A percentile compares a stretch with the other conserved stretches of the same genome.
Evolutionary conservation across 306 rosid genomes (phyloP).

Genomic region (Lablab purpureus): DNA sequence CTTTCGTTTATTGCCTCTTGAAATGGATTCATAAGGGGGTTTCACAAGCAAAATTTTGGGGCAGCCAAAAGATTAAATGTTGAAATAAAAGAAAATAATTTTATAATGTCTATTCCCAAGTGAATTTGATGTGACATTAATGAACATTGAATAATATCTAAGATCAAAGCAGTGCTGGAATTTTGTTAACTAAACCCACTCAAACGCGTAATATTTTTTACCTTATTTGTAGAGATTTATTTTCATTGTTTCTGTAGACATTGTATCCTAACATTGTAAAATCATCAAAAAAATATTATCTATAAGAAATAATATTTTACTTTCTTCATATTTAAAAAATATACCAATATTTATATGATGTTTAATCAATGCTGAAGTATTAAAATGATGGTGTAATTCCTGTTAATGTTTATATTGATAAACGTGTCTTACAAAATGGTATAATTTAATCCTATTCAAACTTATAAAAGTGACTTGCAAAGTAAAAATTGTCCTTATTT

Average conservation of each 20-base stretch:
- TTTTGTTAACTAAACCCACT: not conserved
- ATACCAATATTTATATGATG: not conserved
- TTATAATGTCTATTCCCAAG: not conserved
- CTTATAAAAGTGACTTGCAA: too few relatives aligned
- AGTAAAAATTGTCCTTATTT: not conserved
- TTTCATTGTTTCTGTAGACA: not conserved
- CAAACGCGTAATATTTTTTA: not conserved
- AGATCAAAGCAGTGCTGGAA: not conserved
- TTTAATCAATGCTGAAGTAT: not conserved
- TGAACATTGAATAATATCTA: not conserved
- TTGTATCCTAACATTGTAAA: not conserved
- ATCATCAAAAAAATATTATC: not conserved
- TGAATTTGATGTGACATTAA: conserved; percentile 25
- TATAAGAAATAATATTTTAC: not conserved
- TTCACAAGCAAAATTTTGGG: not conserved
- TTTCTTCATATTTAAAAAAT: not conserved
- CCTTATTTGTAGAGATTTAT: not conserved
- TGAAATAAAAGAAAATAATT: not conserved
- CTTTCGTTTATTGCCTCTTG: not conserved
- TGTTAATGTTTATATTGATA: not conserved
- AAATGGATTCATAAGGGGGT: not conserved
- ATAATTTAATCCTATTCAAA: too few relatives aligned
- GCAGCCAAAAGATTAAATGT: not conserved
- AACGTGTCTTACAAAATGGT: too few relatives aligned
- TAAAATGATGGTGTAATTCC: not conserved